Base-by-base conservation (phyloP, 1,284 basidiomycete genomes). In the Ustilago bromivora region DNA sequence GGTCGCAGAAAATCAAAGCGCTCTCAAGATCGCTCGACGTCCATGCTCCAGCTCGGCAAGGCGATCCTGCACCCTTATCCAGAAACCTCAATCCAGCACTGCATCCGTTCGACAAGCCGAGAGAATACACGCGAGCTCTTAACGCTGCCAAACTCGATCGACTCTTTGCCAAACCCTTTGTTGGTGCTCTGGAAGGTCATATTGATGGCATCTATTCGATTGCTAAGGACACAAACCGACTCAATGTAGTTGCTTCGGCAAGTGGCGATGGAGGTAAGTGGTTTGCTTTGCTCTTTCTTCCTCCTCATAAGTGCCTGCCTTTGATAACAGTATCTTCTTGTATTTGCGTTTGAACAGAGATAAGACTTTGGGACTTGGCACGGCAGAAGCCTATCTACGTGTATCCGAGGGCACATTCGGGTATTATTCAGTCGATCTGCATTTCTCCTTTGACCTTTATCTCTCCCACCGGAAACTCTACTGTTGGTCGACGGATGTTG, bases 101-200 rank as follows among this genome's bases (percentile, higher is more conserved):
- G 87, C 96, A 99, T 85, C 97, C 96, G 0, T 98, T 99, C 86
- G 90, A 94, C 4, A 92, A 93, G 53, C 93, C 95, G 13, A 89
- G 97, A 71, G 96, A 99, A 88, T 94, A 97, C 59, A 95, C 92
- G 23, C 91, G 97, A 67, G 97, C 97, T 2, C 87, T 99, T 56
- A 97, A 95, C 71, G 96, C 96, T 0, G 93, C 93, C 28, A 99
- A 99, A 88, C 92, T 99, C 88, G 96, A 98, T 68, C 89, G 94
- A 60, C 94, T 99, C 88, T 98, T 98, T 85, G 92, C 96, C 32
- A 98, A 97, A 85, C 97, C 97, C 0, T 99, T 99, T 81, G 90
- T 99, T 9, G 94, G 91, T 35, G 90, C 92, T 60, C 87, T 99
- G 53, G 96, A 97, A 69, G 97, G 96, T 0, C 96, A 98, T 87